phyloP scores from a whole-genome alignment of 257 asterid species.

The Solanum paucissectum region DNA sequence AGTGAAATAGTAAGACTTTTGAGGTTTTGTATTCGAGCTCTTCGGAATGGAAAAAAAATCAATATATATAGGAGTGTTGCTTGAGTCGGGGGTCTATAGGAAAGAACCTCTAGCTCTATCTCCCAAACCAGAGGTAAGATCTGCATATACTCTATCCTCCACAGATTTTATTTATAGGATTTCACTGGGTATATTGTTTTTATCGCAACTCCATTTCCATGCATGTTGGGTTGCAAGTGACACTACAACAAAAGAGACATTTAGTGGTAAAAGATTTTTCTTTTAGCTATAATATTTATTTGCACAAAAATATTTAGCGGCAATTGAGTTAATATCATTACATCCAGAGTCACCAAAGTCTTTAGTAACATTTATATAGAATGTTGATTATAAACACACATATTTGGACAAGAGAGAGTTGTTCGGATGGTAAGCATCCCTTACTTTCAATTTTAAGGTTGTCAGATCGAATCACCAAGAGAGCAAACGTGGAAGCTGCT shows the following conservation, averaged over 20 bases:
- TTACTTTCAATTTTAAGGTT: neutral
- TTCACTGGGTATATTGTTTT: neutral
- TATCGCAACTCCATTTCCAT: neutral
- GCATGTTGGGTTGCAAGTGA: neutral
- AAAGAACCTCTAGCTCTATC: neutral
- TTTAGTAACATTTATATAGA: neutral
- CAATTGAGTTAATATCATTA: fast-evolving
- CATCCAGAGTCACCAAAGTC: neutral
- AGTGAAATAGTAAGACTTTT: fast-evolving
- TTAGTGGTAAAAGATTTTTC: neutral
- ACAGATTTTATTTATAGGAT: neutral
- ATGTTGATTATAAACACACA: neutral
- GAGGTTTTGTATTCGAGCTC: fast-evolving
- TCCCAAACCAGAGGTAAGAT: neutral
- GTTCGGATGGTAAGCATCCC: too few species aligned
- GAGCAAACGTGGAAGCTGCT: neutral
- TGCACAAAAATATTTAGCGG: neutral
- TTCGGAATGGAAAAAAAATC: neutral
- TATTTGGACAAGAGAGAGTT: neutral
- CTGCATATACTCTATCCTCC: fast-evolving
- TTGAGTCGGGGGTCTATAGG: neutral
- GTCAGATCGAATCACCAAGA: neutral
- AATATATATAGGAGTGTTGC: neutral
- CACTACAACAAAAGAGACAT: neutral
- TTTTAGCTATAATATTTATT: neutral